phyloP scores from a whole-genome alignment of 257 asterid genomes.

The Forsythia suspensa region DNA sequence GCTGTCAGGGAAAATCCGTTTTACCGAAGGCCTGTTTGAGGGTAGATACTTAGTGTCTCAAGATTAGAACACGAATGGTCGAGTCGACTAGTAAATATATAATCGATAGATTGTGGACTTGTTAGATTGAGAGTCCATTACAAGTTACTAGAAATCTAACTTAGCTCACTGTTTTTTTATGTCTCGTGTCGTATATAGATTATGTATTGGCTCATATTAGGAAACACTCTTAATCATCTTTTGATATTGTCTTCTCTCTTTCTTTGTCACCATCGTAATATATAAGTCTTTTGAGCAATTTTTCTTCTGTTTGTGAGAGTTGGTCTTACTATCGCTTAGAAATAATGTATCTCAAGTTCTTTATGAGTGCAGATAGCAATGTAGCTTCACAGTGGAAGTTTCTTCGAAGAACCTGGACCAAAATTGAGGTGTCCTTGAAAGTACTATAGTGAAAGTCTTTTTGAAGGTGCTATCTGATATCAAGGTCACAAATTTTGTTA shows the following conservation, averaged over 20 bases:
- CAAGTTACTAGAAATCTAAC: not conserved
- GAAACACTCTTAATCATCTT: too few species aligned
- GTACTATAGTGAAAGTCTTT: slow-evolving; percentile 39
- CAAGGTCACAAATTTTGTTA: slow-evolving; percentile 54
- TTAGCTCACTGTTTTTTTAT: not conserved
- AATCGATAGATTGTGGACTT: not conserved
- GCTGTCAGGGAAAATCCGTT: not conserved
- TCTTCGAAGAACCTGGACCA: slow-evolving; percentile 35
- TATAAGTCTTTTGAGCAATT: too few species aligned
- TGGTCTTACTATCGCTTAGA: too few species aligned
- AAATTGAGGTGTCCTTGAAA: slow-evolving; percentile 32
- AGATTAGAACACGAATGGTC: not conserved
- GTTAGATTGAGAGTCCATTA: not conserved
- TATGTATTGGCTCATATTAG: too few species aligned
- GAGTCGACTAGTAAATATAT: not conserved
- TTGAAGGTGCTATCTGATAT: slow-evolving; percentile 33
- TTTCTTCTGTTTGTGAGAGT: slow-evolving; percentile 2
- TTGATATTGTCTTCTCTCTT: too few species aligned
- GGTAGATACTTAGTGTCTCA: not conserved
- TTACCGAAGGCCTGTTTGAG: not conserved
- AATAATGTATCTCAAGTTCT: too few species aligned
- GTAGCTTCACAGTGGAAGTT: slow-evolving; percentile 32
- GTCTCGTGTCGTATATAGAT: not conserved
- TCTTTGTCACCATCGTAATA: too few species aligned
- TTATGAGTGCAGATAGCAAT: not conserved